These are phyloP conservation scores for Aspergillus wentii DNA, from an alignment of 495 filamentous ascomycete genomes.

Conservation along the genomic window DNA sequence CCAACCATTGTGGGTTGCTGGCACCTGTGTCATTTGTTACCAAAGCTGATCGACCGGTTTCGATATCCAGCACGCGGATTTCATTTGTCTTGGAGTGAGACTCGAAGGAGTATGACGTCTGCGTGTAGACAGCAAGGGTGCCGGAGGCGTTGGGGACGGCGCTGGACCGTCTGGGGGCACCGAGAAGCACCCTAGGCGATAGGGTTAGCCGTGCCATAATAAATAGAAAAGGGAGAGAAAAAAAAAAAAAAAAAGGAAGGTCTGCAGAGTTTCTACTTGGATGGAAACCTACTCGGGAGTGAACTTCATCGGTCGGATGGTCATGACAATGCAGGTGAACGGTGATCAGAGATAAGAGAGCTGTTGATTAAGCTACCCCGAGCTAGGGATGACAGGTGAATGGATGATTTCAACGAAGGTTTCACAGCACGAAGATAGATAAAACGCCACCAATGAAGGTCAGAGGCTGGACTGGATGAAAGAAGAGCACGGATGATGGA, in stretches of 20 bases:
- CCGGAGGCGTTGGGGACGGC: conserved; percentile 72
- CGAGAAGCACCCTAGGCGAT: conserved; percentile 60
- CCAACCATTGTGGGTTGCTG: conserved; percentile 74
- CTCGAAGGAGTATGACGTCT: conserved; percentile 79
- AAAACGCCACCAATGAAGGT: not conserved
- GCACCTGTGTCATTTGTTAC: conserved; percentile 59
- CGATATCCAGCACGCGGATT: conserved; percentile 70
- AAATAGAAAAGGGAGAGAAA: not conserved
- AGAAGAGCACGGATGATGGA: not conserved
- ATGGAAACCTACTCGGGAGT: conserved; percentile 55
- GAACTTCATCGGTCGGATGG: conserved; percentile 63
- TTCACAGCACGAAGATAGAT: not conserved
- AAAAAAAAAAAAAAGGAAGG: too few relatives aligned
- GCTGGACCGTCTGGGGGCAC: conserved; percentile 73
- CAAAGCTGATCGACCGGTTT: conserved; percentile 58
- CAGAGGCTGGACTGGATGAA: not conserved
- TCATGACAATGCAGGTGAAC: conserved; percentile 42
- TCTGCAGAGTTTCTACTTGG: not conserved
- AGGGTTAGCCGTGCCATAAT: conserved; percentile 7
- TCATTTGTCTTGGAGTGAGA: conserved; percentile 69
- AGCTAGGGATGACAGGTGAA: not conserved
- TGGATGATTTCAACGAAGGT: not conserved
- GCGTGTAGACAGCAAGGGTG: conserved; percentile 64
- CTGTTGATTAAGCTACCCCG: too few relatives aligned
- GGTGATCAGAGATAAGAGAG: not conserved